These are phyloP conservation scores for Lodderomyces metapsilosis DNA, from an alignment of 1,139 yeast genomes.

Conservation along the genomic window DNA sequence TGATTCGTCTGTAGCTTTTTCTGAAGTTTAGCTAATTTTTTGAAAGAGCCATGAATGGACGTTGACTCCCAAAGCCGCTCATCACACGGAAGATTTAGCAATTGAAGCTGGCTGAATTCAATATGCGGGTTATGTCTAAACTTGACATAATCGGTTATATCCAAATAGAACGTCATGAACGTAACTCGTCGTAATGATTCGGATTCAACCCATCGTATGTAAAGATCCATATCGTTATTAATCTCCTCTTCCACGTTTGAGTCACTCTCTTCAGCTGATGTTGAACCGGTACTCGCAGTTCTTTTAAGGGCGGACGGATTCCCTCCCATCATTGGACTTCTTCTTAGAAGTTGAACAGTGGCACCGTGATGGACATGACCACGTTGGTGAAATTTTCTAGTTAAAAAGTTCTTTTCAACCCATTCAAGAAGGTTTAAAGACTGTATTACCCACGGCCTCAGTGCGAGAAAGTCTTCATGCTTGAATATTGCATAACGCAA, in stretches of 20 bases:
- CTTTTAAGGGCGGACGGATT: conserved; percentile 43
- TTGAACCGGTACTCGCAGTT: conserved; percentile 18
- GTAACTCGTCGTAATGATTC: conserved; percentile 80
- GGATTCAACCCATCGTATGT: conserved; percentile 66
- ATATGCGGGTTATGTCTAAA: conserved; percentile 74
- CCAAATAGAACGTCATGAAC: conserved; percentile 75
- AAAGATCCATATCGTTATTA: conserved; percentile 29
- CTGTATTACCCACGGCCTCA: conserved; percentile 62
- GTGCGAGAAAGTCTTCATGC: conserved; percentile 54
- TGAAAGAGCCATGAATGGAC: conserved; percentile 41
- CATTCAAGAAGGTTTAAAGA: conserved; percentile 61
- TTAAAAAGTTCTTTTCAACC: conserved; percentile 63
- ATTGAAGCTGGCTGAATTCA: conserved; percentile 70
- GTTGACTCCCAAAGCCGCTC: conserved; percentile 62
- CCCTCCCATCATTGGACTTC: conserved; percentile 75
- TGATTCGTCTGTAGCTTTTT: conserved; percentile 23
- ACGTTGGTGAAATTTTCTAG: conserved; percentile 64
- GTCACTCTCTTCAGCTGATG: conserved; percentile 27
- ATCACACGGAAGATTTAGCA: conserved; percentile 74
- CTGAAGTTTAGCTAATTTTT: conserved; percentile 39
- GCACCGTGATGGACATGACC: conserved; percentile 79
- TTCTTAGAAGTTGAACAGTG: conserved; percentile 65
- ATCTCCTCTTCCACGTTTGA: conserved; percentile 16
- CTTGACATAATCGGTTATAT: conserved; percentile 74
- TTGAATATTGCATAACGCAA: conserved; percentile 62